Evolutionary conservation across 2,329 filamentous ascomycete genomes (phyloP).

Genomic region (Conoideocrella luteorostrata): DNA sequence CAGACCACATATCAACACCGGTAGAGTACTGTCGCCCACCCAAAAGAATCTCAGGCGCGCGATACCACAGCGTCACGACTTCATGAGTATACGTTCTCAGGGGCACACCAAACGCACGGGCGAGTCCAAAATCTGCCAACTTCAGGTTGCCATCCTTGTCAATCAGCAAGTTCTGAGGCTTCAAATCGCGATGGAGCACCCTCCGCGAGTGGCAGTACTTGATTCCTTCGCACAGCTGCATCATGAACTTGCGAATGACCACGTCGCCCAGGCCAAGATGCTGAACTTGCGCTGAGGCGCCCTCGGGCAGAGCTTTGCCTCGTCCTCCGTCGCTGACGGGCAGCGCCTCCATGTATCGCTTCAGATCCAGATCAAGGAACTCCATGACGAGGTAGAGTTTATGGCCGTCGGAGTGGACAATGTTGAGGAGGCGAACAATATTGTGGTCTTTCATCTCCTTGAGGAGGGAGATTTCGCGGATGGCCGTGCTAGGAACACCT

Average conservation of each 20-base stretch:
- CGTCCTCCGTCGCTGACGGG: conserved; percentile 78
- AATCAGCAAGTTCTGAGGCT: conserved; percentile 86
- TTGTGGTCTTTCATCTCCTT: conserved; percentile 93
- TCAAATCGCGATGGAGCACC: conserved; percentile 80
- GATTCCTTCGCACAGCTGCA: conserved; percentile 76
- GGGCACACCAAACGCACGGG: conserved; percentile 84
- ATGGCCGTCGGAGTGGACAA: conserved; percentile 89
- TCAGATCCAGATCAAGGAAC: conserved; percentile 84
- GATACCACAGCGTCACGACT: conserved; percentile 92
- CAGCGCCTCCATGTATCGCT: conserved; percentile 93
- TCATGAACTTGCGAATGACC: conserved; percentile 92
- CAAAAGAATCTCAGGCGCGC: conserved; percentile 81
- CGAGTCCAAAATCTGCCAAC: conserved; percentile 83
- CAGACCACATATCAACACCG: conserved; percentile 93
- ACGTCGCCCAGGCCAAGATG: conserved; percentile 66
- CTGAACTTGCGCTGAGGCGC: conserved; percentile 56
- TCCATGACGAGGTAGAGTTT: conserved; percentile 93
- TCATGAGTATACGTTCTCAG: conserved; percentile 90
- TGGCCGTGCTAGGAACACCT: conserved; percentile 85
- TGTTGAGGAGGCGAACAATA: conserved; percentile 83
- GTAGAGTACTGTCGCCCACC: conserved; percentile 90
- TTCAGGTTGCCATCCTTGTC: conserved; percentile 83
- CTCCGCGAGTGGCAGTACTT: conserved; percentile 86
- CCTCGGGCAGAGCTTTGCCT: conserved; percentile 78
- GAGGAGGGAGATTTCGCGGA: conserved; percentile 87